phyloP scores from a whole-genome alignment of 306 rosid genomes.

The Neltuma alba region DNA sequence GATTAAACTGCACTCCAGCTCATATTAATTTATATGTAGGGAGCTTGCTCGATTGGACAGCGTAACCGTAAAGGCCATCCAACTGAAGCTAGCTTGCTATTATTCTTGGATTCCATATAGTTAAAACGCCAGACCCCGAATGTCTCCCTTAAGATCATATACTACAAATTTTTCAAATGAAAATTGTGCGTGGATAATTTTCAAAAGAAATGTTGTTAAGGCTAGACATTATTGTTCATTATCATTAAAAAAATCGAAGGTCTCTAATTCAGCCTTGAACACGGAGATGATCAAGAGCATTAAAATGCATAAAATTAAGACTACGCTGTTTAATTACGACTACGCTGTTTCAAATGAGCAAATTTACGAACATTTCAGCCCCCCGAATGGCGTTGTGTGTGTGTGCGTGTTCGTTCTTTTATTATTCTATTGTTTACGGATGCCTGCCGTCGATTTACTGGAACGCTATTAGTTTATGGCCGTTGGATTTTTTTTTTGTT shows the following conservation, averaged over 20 bases:
- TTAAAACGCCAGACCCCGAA: no score
- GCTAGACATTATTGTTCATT: not conserved
- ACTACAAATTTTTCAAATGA: not conserved
- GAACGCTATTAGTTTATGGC: not conserved
- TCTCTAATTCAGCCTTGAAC: not conserved
- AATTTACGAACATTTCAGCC: not conserved
- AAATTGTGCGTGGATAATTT: not conserved
- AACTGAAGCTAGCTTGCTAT: not conserved
- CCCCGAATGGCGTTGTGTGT: not conserved
- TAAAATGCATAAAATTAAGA: not conserved
- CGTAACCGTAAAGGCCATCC: not conserved
- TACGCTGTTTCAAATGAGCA: not conserved
- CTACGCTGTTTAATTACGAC: no score
- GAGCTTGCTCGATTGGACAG: not conserved
- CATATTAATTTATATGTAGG: not conserved
- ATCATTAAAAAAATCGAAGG: not conserved
- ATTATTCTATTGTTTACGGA: not conserved
- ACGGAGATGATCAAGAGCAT: not conserved
- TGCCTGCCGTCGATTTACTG: not conserved
- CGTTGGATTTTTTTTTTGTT: not conserved
- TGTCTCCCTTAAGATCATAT: no score
- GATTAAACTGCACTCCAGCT: not conserved
- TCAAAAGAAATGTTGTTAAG: not conserved
- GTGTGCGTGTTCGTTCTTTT: not conserved
- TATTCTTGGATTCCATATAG: not conserved